Base-by-base conservation (phyloP, 2,329 filamentous ascomycete species). In the Chaetomiaceae sp. region DNA sequence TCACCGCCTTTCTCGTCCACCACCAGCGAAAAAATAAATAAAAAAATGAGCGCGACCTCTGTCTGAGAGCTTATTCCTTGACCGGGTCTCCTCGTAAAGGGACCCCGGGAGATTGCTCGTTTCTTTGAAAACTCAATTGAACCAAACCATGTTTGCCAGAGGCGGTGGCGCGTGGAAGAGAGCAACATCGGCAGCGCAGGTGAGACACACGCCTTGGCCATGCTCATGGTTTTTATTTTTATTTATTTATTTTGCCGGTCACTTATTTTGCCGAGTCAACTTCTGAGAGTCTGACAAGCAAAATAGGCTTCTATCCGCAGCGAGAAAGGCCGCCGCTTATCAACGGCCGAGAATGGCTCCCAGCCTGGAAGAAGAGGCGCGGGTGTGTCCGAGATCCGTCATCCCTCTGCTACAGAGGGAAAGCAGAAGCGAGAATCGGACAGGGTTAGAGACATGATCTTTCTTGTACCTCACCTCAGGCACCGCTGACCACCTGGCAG, bases 391-490 rank as follows among this genome's bases (percentile, higher is more conserved):
- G 48, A 55, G 48, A 58, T 47, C 42, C 62, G 67, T 5, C 73
- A 72, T 59, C 65, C 70, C 18, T 71, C 73, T 14, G 68, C 71
- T 33, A 70, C 71, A 6, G 71, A 71, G 57, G 70, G 70, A n/a
- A 76, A 73, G 59, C 69, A 74, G 55, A 73, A 72, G 55, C 73
- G 73, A 56, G 73, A 71, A 16, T 67, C 73, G 49, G 75, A 80
- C 55, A 71, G 76, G 62, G 76, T 79, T 69, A 53, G 62, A 34
- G 33, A 23, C 34, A 16, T 3, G 5, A 5, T 21, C 14, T 33
- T 16, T 8, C 29, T 4, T 13, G 5, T 11, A 5, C 13, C n/a
- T 9, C 7, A 36, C 11, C 16, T 37, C 34, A 29, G 4, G 9
- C 13, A 18, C 37, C 27, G 29, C 55, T 62, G 29, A 63, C 48